These are phyloP conservation scores for Microcyclospora tardicrescens DNA, from an alignment of 2,329 filamentous ascomycete genomes.

Conservation along the genomic window DNA sequence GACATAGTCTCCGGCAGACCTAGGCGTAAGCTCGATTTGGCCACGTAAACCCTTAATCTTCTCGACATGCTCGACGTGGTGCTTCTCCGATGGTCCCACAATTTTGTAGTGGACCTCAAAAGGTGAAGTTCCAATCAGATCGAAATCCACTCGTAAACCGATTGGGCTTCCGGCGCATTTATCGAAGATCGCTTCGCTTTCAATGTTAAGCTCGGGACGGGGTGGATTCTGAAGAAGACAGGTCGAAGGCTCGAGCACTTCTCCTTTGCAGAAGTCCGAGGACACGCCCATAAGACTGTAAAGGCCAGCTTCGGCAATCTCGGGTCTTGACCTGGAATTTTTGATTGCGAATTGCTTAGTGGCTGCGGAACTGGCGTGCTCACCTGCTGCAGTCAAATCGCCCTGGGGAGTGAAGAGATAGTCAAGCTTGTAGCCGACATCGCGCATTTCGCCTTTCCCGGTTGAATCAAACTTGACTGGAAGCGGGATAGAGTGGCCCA, in stretches of 20 bases:
- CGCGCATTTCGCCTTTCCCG: conserved; percentile 37
- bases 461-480: conserved; percentile 59
- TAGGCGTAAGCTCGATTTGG: conserved; percentile 73
- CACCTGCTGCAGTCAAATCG: conserved; percentile 54
- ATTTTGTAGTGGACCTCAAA: conserved; percentile 74
- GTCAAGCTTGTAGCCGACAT: conserved; percentile 54
- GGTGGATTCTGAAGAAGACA: conserved; percentile 85
- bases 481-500: conserved; percentile 52
- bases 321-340: conserved; percentile 48
- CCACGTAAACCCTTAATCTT: conserved; percentile 59
- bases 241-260: conserved; percentile 87
- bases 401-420: conserved; percentile 74
- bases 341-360: conserved; percentile 49
- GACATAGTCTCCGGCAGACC: conserved; percentile 68
- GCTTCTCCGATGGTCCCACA: conserved; percentile 45
- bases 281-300: conserved; percentile 74
- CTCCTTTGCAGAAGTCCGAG: conserved; percentile 71
- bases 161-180: conserved; percentile 92
- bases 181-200: conserved; percentile 72
- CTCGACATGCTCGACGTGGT: conserved; percentile 36
- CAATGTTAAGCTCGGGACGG: conserved; percentile 64
- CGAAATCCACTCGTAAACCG: conserved; percentile 74
- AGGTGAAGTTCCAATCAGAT: conserved; percentile 82
- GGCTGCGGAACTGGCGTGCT: conserved; percentile 49
- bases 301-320: conserved; percentile 64